A percentile compares a stretch with the other conserved stretches of the same genome.
These are phyloP conservation scores for Bacidia gigantensis DNA, from an alignment of 495 filamentous ascomycete species.

Conservation along the genomic window DNA sequence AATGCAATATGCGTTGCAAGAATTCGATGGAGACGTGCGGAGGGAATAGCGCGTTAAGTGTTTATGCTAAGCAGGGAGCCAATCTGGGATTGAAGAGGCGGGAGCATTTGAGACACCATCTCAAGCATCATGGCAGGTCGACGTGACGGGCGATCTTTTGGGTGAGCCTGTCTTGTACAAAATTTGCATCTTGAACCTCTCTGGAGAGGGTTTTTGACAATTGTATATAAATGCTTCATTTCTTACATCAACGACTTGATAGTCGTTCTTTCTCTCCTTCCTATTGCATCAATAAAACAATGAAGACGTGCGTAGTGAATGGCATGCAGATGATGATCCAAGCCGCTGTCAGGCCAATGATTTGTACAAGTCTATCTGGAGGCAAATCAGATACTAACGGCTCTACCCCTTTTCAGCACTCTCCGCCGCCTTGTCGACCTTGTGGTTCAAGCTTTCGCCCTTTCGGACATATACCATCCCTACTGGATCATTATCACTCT, in stretches of 20 bases:
- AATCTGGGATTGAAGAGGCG: conserved; percentile 1
- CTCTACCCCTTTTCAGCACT: background rate
- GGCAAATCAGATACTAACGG: too few relatives aligned
- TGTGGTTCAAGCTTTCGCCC: conserved; percentile 8
- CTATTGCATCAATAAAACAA: too few relatives aligned
- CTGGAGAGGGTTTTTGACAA: too few relatives aligned
- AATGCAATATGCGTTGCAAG: conserved; percentile 12
- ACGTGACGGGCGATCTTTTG: background rate
- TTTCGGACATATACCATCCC: conserved; percentile 47
- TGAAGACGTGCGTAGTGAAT: too few relatives aligned
- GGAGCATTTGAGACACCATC: background rate
- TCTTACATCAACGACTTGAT: too few relatives aligned
- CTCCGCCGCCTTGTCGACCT: background rate
- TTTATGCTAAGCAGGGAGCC: conserved; percentile 9
- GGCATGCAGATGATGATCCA: too few relatives aligned
- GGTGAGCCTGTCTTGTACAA: too few relatives aligned
- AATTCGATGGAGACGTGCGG: conserved; percentile 12
- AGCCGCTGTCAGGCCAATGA: too few relatives aligned
- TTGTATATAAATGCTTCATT: too few relatives aligned
- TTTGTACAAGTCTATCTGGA: too few relatives aligned
- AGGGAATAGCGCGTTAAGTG: conserved; percentile 9
- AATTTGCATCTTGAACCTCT: too few relatives aligned
- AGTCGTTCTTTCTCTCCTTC: too few relatives aligned
- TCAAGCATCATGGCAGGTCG: background rate
- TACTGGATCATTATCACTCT: conserved; percentile 48